These are phyloP conservation scores for Mycena olivaceomarginata DNA, from an alignment of 768 basidiomycete genomes.

Conservation along the genomic window DNA sequence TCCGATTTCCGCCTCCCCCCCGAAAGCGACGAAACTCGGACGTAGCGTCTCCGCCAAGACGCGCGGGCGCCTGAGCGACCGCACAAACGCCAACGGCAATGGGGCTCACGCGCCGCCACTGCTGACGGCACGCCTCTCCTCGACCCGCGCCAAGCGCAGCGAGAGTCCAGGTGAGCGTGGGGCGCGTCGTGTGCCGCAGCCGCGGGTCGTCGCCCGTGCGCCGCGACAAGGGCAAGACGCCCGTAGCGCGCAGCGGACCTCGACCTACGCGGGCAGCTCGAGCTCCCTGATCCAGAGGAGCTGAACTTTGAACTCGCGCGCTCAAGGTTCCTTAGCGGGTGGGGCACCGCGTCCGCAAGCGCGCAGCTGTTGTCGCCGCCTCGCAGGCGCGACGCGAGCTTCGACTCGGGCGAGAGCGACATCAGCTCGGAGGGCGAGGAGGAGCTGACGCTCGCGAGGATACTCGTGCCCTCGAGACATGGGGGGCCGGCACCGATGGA, in stretches of 20 bases:
- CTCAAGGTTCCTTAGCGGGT: slow-evolving; percentile 38
- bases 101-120: slow-evolving; percentile 28
- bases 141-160: slow-evolving; percentile 37
- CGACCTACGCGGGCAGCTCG: slow-evolving; percentile 38
- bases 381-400: slow-evolving; percentile 23
- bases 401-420: slow-evolving; percentile 40
- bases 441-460: slow-evolving; percentile 43
- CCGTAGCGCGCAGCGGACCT: slow-evolving; percentile 38
- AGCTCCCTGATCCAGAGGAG: slow-evolving; percentile 34
- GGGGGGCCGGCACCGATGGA: slow-evolving; percentile 36
- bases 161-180: slow-evolving; percentile 43
- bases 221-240: slow-evolving; percentile 43
- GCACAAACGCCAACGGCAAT: slow-evolving; percentile 37
- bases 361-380: slow-evolving; percentile 42
- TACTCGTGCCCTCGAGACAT: slow-evolving; percentile 40
- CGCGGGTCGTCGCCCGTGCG: slow-evolving; percentile 45
- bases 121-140: slow-evolving; percentile 37
- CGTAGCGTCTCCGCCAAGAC: slow-evolving; percentile 43
- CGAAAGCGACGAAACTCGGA: slow-evolving; percentile 19
- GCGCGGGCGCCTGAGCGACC: slow-evolving; percentile 43
- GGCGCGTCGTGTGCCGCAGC: slow-evolving; percentile 44
- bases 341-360: slow-evolving; percentile 29
- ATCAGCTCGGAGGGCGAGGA: slow-evolving; percentile 43
- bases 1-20: slow-evolving; percentile 31
- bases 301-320: slow-evolving; percentile 34